phyloP scores from a whole-genome alignment of 305 asterid genomes.

The Fraxinus albicans region DNA sequence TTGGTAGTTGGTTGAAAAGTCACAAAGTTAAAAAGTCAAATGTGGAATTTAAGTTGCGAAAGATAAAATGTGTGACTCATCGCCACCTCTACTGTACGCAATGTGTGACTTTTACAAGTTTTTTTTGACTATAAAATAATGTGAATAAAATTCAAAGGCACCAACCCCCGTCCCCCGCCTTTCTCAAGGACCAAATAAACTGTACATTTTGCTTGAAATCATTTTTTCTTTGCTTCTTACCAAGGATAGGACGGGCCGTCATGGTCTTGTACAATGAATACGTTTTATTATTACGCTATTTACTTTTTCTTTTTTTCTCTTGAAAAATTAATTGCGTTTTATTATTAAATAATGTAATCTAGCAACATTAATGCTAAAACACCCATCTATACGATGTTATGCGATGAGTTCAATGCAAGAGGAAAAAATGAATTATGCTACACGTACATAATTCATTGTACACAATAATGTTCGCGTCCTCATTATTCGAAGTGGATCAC shows the following conservation, averaged over 20 bases:
- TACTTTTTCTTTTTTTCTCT: too few relatives aligned
- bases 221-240: background rate
- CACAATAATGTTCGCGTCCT: too few relatives aligned
- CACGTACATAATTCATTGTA: too few relatives aligned
- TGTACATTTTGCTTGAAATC: background rate
- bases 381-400: too few relatives aligned
- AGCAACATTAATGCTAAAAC: too few relatives aligned
- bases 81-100: background rate
- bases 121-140: background rate
- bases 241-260: background rate
- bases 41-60: background rate
- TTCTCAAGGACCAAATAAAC: background rate
- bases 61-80: background rate
- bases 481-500: background rate
- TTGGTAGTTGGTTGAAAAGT: background rate
- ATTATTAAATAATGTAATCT: too few relatives aligned
- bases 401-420: too few relatives aligned
- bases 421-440: too few relatives aligned
- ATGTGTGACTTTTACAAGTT: background rate
- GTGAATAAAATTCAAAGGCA: background rate
- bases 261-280: too few relatives aligned
- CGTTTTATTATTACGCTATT: too few relatives aligned
- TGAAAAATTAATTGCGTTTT: too few relatives aligned
- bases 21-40: background rate
- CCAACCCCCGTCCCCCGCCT: background rate